A percentile compares a stretch with the other conserved stretches of the same genome.
Evolutionary conservation across 2,329 filamentous ascomycete genomes (phyloP).

Genomic region (Colletotrichum musicola): DNA sequence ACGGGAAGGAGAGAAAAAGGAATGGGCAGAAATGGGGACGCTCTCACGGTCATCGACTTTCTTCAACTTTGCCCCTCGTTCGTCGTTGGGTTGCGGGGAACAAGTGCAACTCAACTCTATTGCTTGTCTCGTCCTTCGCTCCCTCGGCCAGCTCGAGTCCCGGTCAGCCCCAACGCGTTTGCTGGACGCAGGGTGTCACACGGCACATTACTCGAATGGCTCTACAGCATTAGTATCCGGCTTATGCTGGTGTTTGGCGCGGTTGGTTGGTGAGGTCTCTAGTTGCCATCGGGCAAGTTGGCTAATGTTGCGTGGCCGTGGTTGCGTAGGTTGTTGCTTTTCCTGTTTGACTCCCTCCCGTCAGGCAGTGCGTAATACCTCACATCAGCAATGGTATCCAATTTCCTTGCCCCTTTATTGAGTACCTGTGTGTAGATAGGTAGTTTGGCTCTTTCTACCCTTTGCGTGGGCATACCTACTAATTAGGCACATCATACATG

Average conservation of each 20-base stretch:
- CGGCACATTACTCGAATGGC: not conserved
- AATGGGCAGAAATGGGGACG: slow-evolving; percentile 11
- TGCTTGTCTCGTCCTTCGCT: not conserved
- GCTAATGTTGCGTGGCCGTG: slow-evolving; percentile 4
- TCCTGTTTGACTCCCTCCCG: too few relatives aligned
- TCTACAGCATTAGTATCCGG: not conserved
- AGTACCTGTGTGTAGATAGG: too few relatives aligned
- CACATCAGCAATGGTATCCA: too few relatives aligned
- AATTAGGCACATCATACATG: too few relatives aligned
- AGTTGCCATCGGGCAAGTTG: not conserved
- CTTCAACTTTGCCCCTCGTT: not conserved
- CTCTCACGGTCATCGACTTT: not conserved
- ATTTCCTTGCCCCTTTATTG: too few relatives aligned
- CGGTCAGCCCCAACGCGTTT: slow-evolving; percentile 1
- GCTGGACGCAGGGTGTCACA: not conserved
- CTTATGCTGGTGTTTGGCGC: not conserved
- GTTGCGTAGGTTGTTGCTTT: too few relatives aligned
- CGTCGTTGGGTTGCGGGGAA: not conserved
- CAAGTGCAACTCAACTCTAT: not conserved
- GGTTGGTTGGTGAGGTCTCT: slow-evolving; percentile 3
- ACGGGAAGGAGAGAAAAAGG: slow-evolving; percentile 18
- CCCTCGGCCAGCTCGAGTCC: not conserved
- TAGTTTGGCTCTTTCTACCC: too few relatives aligned
- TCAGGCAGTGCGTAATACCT: too few relatives aligned
- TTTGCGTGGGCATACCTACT: too few relatives aligned